phyloP scores from a whole-genome alignment of 345 rosid genomes.

The Arabis hirsuta region DNA sequence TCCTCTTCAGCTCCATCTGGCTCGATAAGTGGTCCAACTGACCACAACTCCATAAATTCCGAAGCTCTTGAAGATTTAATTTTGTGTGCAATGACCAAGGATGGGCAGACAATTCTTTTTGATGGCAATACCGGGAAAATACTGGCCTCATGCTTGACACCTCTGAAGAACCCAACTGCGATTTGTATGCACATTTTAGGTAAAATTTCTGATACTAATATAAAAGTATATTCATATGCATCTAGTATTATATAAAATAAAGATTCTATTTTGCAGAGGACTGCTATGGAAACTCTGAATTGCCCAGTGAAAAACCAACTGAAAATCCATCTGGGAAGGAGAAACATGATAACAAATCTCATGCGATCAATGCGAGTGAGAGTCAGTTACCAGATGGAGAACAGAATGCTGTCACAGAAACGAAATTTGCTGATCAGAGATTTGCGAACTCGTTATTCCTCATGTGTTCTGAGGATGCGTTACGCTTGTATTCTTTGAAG shows the following conservation, averaged over 20 bases:
- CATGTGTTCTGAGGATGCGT: constrained; percentile 67
- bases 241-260: constrained; percentile 21
- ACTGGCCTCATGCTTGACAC: constrained; percentile 48
- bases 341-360: constrained; percentile 47
- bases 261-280: constrained; percentile 54
- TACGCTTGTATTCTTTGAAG: constrained; percentile 58
- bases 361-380: constrained; percentile 38
- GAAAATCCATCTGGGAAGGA: constrained; percentile 38
- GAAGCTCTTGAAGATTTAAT: constrained; percentile 46
- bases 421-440: constrained; percentile 45
- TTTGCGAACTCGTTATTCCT: constrained; percentile 48
- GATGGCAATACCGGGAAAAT: constrained; percentile 62
- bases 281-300: constrained; percentile 44
- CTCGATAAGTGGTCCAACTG: constrained; percentile 42
- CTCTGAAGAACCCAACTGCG: constrained; percentile 52
- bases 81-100: constrained; percentile 63
- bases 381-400: constrained; percentile 45
- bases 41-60: constrained; percentile 40
- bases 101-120: constrained; percentile 58
- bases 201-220: constrained; percentile 42
- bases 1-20: constrained; percentile 44
- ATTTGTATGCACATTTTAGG: constrained; percentile 74
- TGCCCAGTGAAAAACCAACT: constrained; percentile 40
- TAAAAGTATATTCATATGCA: constrained; percentile 22
- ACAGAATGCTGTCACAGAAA: constrained; percentile 45